Evolutionary conservation across 805 yeast species (phyloP).

Genomic region (Barnettozyma wickerhamii): DNA sequence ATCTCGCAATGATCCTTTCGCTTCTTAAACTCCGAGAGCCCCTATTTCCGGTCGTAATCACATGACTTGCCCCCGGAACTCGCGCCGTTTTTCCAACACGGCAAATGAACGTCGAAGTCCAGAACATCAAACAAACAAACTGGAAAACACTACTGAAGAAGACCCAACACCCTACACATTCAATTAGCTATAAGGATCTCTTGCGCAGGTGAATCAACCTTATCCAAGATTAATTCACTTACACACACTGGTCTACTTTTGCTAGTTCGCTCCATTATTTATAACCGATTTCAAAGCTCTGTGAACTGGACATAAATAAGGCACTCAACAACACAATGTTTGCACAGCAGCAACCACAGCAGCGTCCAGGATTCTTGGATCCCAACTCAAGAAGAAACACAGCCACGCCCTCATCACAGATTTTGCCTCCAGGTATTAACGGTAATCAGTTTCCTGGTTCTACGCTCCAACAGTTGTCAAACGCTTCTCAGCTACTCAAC

Average conservation of each 20-base stretch:
- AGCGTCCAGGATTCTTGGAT: constrained; percentile 18
- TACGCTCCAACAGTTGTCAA: constrained; percentile 7
- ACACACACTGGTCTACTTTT: too few relatives aligned
- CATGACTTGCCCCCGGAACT: not conserved
- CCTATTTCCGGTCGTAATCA: not conserved
- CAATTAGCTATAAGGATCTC: too few relatives aligned
- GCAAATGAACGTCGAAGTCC: not conserved
- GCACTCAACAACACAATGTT: not conserved
- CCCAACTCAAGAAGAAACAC: constrained; percentile 9
- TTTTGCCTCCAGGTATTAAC: constrained; percentile 5
- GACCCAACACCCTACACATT: too few relatives aligned
- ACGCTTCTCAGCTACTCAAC: constrained; percentile 2
- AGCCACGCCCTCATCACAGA: constrained; percentile 7
- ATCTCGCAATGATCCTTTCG: not conserved
- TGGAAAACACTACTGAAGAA: too few relatives aligned
- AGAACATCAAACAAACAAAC: not conserved
- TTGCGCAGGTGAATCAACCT: too few relatives aligned
- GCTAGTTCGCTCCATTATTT: too few relatives aligned
- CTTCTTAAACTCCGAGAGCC: too few relatives aligned
- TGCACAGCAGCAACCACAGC: constrained; percentile 9
- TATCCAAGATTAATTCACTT: too few relatives aligned
- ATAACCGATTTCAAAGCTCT: too few relatives aligned
- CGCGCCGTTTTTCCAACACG: not conserved
- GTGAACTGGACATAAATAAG: not conserved
- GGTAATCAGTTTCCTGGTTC: constrained; percentile 17